Evolutionary conservation across 805 yeast genomes (phyloP), one percentile per base, ranked within the genome.

Genomic region (Yamadazyma insecticola): DNA sequence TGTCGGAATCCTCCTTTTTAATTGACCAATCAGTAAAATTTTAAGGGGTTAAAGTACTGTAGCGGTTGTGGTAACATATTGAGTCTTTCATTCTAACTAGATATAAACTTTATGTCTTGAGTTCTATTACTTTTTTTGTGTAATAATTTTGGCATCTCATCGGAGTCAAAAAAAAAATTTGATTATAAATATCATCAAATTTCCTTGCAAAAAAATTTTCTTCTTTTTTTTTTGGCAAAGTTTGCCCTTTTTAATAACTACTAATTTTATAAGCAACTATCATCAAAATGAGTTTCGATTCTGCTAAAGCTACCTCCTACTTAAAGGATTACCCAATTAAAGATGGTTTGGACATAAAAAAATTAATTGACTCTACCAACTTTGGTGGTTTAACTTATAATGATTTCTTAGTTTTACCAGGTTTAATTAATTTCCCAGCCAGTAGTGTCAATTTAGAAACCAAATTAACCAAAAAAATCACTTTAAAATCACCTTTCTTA

Each of bases 381-480:
- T 82, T 92, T 67, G 98, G 98, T 61, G 98, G 98, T 37, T 77
- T 92, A 56, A n/a, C 98, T 45, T 92, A 92, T 72, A 92, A 92
- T 57, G 98, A 92, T 68, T 87, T 92, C 62, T 75, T 92, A 62
- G 75, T 92, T 49, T 76, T 92, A 51, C 98, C 98, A 45, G 97
- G 97, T 43, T 86, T 87, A 70, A 85, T 90, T 54, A 73, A 78
- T 51, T 89, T 89, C 70, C 85, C 96, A 41, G 76, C 97, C 18
- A 71, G 81, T 32, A 66, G 48, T 14, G 97, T 92, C 39, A 64
- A 68, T 29, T 72, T 90, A 57, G 96, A 89, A 48, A 74, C 96
- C 43, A 83, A 76, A 62, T 72, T 92, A 63, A 90, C 98, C 55
- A 89, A 83, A 71, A 83, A 81, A 55, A 92, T 92, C 71, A 64